Evolutionary conservation across 2,329 filamentous ascomycete species (phyloP).

Genomic region (Alternaria atra): DNA sequence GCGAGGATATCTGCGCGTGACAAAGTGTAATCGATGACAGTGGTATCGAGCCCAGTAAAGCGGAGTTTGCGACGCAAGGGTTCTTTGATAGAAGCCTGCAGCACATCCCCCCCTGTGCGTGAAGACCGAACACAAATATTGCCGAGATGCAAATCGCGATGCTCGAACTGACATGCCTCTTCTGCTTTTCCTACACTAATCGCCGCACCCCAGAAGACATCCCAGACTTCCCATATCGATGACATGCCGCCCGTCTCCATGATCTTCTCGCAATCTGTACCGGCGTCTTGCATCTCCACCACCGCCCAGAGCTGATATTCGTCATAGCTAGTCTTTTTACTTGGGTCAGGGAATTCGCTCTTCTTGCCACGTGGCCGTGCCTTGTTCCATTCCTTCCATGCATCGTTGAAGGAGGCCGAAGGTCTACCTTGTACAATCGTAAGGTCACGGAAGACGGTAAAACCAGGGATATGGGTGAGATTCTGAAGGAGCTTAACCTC

Average conservation of each 20-base stretch:
- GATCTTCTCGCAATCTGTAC: conserved; percentile 61
- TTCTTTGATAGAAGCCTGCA: conserved; percentile 45
- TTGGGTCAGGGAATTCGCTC: conserved; percentile 65
- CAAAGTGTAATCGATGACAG: conserved; percentile 74
- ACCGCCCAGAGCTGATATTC: conserved; percentile 69
- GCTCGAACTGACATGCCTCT: conserved; percentile 68
- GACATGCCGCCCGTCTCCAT: conserved; percentile 48
- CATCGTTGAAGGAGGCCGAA: conserved; percentile 58
- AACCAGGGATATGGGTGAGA: conserved; percentile 68
- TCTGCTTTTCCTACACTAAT: conserved; percentile 69
- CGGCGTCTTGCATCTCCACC: conserved; percentile 72
- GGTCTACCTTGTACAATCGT: conserved; percentile 67
- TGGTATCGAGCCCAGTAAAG: conserved; percentile 66
- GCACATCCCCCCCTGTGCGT: conserved; percentile 34
- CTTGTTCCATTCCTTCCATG: conserved; percentile 58
- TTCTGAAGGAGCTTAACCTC: conserved; percentile 65
- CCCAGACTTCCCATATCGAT: conserved; percentile 61
- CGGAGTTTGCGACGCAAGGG: conserved; percentile 55
- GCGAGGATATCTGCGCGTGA: conserved; percentile 64
- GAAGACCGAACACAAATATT: conserved; percentile 66
- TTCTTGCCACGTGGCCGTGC: conserved; percentile 54
- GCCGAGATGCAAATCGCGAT: conserved; percentile 72
- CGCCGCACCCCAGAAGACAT: conserved; percentile 73
- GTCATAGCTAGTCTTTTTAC: conserved; percentile 62
- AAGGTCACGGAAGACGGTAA: conserved; percentile 68